These are phyloP conservation scores for Ambrosia hybrid DNA, from an alignment of 140 eudicot species.

Conservation along the genomic window DNA sequence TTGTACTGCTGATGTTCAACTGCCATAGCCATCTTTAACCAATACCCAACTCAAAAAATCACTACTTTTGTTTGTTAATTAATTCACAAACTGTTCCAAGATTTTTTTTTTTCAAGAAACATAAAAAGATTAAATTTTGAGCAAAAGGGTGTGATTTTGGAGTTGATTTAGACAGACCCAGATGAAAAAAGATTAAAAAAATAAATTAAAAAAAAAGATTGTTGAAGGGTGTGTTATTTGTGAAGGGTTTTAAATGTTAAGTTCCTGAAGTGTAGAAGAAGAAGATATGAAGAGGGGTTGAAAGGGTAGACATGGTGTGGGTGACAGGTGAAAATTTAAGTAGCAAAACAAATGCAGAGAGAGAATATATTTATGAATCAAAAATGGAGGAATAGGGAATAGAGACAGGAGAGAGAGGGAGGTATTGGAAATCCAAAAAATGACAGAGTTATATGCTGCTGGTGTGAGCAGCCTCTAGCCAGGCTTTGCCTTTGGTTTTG, in stretches of 20 bases:
- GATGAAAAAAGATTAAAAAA: too few species aligned
- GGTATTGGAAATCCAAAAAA: conserved; percentile 33
- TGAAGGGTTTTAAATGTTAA: too few species aligned
- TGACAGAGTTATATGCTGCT: conserved; percentile 43
- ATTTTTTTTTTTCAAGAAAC: too few species aligned
- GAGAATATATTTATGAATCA: too few species aligned
- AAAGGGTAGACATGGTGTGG: conserved; percentile 29
- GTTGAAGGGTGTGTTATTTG: neutral
- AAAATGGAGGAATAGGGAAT: conserved; percentile 5
- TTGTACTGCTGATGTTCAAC: conserved; percentile 47
- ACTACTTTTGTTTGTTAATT: neutral
- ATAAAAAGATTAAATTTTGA: too few species aligned
- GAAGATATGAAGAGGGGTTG: conserved; percentile 1
- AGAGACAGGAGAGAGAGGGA: neutral
- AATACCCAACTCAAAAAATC: conserved; percentile 13
- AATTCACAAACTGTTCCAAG: neutral
- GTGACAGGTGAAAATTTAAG: neutral
- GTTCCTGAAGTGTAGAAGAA: conserved; percentile 1
- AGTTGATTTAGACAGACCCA: neutral
- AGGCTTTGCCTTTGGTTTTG: too few species aligned
- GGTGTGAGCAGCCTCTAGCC: conserved; percentile 22
- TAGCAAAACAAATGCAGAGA: too few species aligned
- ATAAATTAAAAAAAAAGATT: too few species aligned
- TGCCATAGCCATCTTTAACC: conserved; percentile 63
- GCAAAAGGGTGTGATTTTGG: too few species aligned